Percentiles rank a stretch among this genome's conserved stretches.
phyloP scores from a whole-genome alignment of 805 yeast genomes.

The Myxozyma nipponensis region DNA sequence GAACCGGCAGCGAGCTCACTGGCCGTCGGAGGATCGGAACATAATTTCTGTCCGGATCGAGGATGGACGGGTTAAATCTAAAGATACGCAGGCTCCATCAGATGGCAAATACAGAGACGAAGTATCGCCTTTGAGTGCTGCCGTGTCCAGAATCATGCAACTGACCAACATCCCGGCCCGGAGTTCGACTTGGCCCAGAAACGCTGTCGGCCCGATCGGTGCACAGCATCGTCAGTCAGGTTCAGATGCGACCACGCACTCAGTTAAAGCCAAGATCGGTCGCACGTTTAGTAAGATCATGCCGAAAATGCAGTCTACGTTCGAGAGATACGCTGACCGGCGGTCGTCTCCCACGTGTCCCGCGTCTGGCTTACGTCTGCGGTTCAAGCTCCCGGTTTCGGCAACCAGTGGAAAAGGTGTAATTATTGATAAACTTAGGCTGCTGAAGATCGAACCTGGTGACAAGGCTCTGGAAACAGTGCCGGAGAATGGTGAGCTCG shows the following conservation, averaged over 20 bases:
- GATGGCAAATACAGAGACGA: neutral
- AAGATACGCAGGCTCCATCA: neutral
- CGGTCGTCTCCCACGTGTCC: too few relatives aligned
- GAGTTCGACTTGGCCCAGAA: neutral
- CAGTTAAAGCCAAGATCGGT: neutral
- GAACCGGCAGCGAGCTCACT: neutral
- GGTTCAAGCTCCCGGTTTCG: neutral
- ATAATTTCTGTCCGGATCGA: too few relatives aligned
- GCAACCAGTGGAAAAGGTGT: neutral
- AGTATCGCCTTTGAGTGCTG: neutral
- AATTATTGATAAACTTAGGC: neutral
- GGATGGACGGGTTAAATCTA: neutral
- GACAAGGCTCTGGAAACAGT: neutral
- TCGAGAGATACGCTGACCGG: neutral
- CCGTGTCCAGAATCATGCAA: neutral
- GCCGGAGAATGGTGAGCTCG: neutral
- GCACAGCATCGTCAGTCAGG: too few relatives aligned
- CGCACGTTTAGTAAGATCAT: neutral
- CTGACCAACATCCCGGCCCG: neutral
- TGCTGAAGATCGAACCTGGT: neutral
- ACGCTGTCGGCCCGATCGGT: too few relatives aligned
- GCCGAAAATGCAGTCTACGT: neutral
- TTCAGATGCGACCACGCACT: neutral
- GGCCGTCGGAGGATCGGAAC: too few relatives aligned
- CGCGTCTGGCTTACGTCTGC: too few relatives aligned